phyloP scores from a whole-genome alignment of 2,329 filamentous ascomycete species.

The Trichoderma sp. region DNA sequence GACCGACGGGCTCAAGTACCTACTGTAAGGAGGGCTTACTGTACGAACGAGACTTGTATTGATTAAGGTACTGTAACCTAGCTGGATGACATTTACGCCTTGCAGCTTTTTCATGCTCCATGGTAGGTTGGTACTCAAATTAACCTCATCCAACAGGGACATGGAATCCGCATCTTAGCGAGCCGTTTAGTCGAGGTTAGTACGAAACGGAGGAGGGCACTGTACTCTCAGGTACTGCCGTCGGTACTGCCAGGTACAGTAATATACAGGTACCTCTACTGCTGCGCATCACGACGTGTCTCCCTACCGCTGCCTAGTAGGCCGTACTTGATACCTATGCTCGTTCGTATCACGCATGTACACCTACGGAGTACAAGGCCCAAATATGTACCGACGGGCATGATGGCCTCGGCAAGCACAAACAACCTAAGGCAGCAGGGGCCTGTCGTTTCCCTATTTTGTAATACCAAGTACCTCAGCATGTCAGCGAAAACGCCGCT shows the following conservation, averaged over 20 bases:
- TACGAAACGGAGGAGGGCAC: neutral
- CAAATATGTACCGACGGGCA: neutral
- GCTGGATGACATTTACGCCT: neutral
- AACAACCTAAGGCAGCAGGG: neutral
- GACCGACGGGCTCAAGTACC: neutral
- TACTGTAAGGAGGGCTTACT: neutral
- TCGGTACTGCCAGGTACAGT: too few species aligned
- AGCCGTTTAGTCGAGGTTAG: neutral
- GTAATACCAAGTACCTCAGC: too few species aligned
- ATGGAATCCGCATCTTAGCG: neutral
- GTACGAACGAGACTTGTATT: too few species aligned
- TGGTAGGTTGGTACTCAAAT: neutral
- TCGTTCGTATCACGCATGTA: neutral
- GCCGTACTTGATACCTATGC: neutral
- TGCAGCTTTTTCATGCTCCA: neutral
- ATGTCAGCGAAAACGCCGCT: neutral
- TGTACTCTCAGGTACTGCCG: neutral
- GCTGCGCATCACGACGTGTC: too few species aligned
- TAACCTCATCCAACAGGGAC: slow-evolving; percentile 1
- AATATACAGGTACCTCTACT: too few species aligned
- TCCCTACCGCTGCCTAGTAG: too few species aligned
- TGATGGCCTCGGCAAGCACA: neutral
- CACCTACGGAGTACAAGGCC: neutral
- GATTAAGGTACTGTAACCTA: neutral
- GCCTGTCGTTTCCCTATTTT: neutral